Evolutionary conservation across 768 basidiomycete genomes (phyloP).

Genomic region (Clathrus columnatus): DNA sequence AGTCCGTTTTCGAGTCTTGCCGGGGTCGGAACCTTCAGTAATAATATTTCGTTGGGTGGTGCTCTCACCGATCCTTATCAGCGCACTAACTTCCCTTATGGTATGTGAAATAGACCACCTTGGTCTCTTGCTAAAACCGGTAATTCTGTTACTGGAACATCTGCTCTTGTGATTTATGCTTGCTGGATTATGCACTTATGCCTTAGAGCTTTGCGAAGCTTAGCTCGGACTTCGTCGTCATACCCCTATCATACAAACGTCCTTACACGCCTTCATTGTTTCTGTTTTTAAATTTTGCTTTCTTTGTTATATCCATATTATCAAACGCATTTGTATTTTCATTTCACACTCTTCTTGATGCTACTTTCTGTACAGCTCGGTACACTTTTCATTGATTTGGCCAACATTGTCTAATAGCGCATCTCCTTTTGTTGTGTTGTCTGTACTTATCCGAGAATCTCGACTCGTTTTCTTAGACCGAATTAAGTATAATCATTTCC

Average conservation of each 20-base stretch:
- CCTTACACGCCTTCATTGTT: conserved; percentile 10
- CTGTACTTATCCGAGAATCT: conserved; percentile 13
- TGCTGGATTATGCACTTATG: conserved; percentile 4
- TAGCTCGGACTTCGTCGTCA: background rate
- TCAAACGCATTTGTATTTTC: conserved; percentile 9
- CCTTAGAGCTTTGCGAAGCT: background rate
- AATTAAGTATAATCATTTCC: background rate
- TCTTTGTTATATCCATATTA: conserved; percentile 10
- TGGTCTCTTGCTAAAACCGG: conserved; percentile 3
- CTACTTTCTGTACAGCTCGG: conserved; percentile 11
- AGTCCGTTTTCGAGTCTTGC: conserved; percentile 16
- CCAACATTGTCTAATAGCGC: conserved; percentile 12
- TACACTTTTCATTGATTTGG: conserved; percentile 12
- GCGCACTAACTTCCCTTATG: conserved; percentile 63
- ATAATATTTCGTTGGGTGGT: conserved; percentile 38
- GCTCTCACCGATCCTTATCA: conserved; percentile 71
- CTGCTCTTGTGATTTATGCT: conserved; percentile 4
- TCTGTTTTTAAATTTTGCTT: conserved; percentile 9
- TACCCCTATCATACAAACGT: conserved; percentile 4
- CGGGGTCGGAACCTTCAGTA: conserved; percentile 41
- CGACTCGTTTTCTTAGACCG: conserved; percentile 11
- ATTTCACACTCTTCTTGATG: conserved; percentile 8
- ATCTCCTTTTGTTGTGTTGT: conserved; percentile 12
- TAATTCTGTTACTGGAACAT: background rate
- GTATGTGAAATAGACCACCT: conserved; percentile 46